These are phyloP conservation scores for Typha latifolia DNA, from an alignment of 176 grass and related monocot species.

Conservation along the genomic window DNA sequence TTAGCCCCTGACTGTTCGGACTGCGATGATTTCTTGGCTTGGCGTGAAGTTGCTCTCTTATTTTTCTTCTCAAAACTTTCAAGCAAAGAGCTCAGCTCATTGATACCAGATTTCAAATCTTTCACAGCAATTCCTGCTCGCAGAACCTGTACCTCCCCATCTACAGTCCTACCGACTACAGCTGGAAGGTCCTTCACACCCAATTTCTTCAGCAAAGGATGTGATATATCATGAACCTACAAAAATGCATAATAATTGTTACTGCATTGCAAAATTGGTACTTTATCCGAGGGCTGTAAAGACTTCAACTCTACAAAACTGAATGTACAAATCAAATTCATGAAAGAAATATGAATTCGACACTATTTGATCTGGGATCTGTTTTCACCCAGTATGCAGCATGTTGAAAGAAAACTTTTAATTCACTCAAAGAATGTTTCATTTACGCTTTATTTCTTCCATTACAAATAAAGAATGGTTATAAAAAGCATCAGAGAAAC, in stretches of 20 bases:
- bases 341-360: neutral
- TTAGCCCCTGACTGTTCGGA: slow-evolving; percentile 14
- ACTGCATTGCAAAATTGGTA: slow-evolving; percentile 1
- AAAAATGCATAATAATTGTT: slow-evolving; percentile 2
- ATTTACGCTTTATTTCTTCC: no score
- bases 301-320: no score
- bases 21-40: slow-evolving; percentile 41
- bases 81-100: slow-evolving; percentile 49
- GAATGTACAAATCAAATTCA: neutral
- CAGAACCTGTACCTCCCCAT: slow-evolving; percentile 57
- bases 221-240: slow-evolving; percentile 60
- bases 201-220: slow-evolving; percentile 56
- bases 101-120: slow-evolving; percentile 72
- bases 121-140: slow-evolving; percentile 66
- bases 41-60: slow-evolving; percentile 37
- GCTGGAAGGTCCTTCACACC: slow-evolving; percentile 57
- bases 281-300: neutral
- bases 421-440: no score
- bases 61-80: slow-evolving; percentile 86
- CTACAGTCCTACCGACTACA: slow-evolving; percentile 37
- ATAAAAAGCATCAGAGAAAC: neutral
- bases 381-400: no score
- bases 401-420: no score
- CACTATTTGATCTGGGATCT: no score
- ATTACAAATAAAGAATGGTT: neutral